phyloP scores from a whole-genome alignment of 2,329 filamentous ascomycete species.

The Aureobasidium mangrovei region DNA sequence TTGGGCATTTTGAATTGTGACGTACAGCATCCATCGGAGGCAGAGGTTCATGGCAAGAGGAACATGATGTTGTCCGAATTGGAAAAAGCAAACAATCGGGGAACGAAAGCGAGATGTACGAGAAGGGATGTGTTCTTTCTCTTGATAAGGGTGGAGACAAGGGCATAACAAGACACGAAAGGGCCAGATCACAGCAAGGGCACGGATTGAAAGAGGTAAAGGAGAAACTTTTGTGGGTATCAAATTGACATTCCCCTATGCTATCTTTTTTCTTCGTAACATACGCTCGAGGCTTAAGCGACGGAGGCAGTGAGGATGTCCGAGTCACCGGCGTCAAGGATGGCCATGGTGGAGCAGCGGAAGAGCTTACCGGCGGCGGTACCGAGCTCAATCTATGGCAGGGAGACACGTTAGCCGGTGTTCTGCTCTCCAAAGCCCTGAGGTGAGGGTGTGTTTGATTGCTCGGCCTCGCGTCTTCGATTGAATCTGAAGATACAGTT shows the following conservation, averaged over 20 bases:
- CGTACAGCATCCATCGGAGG: no score
- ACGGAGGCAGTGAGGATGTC: constrained; percentile 80
- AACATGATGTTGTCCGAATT: no score
- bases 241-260: constrained; percentile 12
- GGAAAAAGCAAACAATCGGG: no score
- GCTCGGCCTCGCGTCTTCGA: neutral
- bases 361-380: constrained; percentile 99
- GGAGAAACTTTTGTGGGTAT: constrained; percentile 14
- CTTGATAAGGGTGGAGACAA: no score
- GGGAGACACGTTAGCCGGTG: constrained; percentile 41
- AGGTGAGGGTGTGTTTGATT: constrained; percentile 31
- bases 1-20: no score
- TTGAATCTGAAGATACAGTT: neutral
- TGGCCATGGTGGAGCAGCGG: constrained; percentile 93
- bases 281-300: constrained; percentile 25
- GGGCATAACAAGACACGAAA: neutral
- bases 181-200: neutral
- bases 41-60: no score
- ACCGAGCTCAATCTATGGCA: constrained; percentile 82
- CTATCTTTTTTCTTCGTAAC: neutral
- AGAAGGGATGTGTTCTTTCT: no score
- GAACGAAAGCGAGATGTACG: no score
- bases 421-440: constrained; percentile 79
- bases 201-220: neutral
- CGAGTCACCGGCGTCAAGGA: constrained; percentile 92